A percentile compares a stretch with the other conserved stretches of the same genome.
Conservation (phyloP, 345 rosid genomes). For the Rubroshorea leprosula region DNA sequence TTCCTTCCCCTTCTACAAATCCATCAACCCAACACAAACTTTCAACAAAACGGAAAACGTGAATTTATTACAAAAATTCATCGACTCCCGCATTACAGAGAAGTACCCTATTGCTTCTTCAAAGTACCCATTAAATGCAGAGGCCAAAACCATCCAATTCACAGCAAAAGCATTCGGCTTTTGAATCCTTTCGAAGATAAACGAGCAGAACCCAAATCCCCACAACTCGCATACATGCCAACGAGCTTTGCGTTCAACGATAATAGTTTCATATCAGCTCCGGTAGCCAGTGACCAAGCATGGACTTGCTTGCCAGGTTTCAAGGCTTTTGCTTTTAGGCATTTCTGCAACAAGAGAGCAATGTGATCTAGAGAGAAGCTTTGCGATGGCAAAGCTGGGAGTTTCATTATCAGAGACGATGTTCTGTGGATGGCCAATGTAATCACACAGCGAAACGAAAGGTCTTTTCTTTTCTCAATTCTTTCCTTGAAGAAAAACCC, state of each 20-base stretch:
- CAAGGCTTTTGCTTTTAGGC: constrained; percentile 34
- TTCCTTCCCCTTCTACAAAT: constrained; percentile 34
- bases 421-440: neutral
- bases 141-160: constrained; percentile 46
- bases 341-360: constrained; percentile 24
- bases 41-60: constrained; percentile 42
- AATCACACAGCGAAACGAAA: too few relatives aligned
- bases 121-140: constrained; percentile 32
- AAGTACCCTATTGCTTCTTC: constrained; percentile 35
- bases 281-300: constrained; percentile 22
- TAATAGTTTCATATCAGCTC: constrained; percentile 13
- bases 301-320: constrained; percentile 35
- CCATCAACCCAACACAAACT: constrained; percentile 43
- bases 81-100: constrained; percentile 23
- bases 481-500: too few relatives aligned
- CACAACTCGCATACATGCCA: constrained; percentile 38
- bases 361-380: constrained; percentile 8
- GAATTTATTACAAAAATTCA: constrained; percentile 30
- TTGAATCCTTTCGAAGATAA: constrained; percentile 24
- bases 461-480: too few relatives aligned
- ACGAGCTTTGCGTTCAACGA: constrained; percentile 34
- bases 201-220: constrained; percentile 28
- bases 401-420: constrained; percentile 8
- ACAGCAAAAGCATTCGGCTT: constrained; percentile 32
- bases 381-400: neutral